phyloP scores from a whole-genome alignment of 148 eudicot genomes.

The Camellia granthamiana region DNA sequence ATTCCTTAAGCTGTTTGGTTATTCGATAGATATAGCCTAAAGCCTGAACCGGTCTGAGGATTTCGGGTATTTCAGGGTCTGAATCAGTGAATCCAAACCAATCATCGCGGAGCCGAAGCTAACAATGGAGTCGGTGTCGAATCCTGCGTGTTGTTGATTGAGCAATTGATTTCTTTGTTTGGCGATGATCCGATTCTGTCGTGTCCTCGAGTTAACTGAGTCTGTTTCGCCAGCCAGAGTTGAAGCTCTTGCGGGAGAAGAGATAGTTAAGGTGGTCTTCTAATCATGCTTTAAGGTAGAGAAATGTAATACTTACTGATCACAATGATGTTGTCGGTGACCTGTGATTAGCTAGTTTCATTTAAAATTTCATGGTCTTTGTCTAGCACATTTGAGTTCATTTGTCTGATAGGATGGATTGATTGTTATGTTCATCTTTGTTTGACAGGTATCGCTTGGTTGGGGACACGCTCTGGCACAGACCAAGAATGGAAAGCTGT shows the following conservation, averaged over 20 bases:
- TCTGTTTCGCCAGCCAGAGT: constrained; percentile 66
- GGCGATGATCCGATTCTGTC: too few relatives aligned
- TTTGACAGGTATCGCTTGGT: constrained; percentile 75
- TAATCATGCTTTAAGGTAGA: constrained; percentile 47
- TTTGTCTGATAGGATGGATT: neutral
- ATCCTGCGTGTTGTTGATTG: too few relatives aligned
- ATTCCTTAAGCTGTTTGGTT: too few relatives aligned
- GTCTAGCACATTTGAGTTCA: neutral
- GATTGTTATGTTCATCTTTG: neutral
- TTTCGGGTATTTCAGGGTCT: too few relatives aligned
- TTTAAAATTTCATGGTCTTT: neutral
- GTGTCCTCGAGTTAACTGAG: constrained; percentile 21
- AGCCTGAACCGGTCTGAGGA: too few relatives aligned
- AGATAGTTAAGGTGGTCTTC: constrained; percentile 73
- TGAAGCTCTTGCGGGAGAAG: constrained; percentile 67
- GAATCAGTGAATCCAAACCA: too few relatives aligned
- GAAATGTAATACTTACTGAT: neutral
- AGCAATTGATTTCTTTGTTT: too few relatives aligned
- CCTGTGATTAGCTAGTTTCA: neutral
- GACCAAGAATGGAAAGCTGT: constrained; percentile 69
- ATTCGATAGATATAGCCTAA: too few relatives aligned
- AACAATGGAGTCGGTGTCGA: too few relatives aligned
- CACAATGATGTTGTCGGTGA: neutral
- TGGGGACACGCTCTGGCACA: constrained; percentile 97
- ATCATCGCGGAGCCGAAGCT: too few relatives aligned